Base-by-base conservation (phyloP, 805 yeast species). In the Torulaspora franciscae region DNA sequence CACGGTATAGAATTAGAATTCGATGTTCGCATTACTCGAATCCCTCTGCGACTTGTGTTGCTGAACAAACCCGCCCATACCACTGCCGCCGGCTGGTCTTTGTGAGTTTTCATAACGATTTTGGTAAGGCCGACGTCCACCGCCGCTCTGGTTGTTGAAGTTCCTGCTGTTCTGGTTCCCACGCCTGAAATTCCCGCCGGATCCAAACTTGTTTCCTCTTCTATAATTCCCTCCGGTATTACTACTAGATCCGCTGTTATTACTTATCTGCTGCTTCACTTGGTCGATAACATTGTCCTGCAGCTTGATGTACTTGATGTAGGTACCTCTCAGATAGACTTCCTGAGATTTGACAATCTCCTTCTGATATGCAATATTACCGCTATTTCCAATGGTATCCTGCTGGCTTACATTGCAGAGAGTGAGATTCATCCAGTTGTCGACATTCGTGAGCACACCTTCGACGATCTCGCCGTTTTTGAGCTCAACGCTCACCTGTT, bases 401-500 rank as follows among this genome's bases (percentile, higher is more conserved):
- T 47, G 50, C 47, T 59, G 59, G 17, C 81, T 77, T 11, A 83
- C 97, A 51, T 89, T 81, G 27, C 74, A 74, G 43, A 93, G 72
- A 1, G 95, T 85, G 52, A 93, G 72, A 65, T 93, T 93, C 99
- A 93, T 93, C 89, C 95, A 86, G 32, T 87, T 81, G 64, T 93
- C 99, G 56, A 95, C 88, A 59, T 86, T 85, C 45, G 80, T 78
- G 48, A 93, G 72, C 45, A 76, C 77, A 40, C 99, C 99, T 58
- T 83, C 84, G 40, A 90, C 72, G 7, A 91, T 81, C 58, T 87
- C 96, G 27, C 98, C 96, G 45, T 84, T 81, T 65, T 93, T 93
- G 61, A 93, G 77, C 65, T 91, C 99, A 39, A 93, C 87, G 59
- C 84, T 75, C 58, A 93, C 76, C 30, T 89, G 85, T 59, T 86